These are phyloP conservation scores for Calocera cornea DNA, from an alignment of 768 basidiomycete species.

Conservation along the genomic window DNA sequence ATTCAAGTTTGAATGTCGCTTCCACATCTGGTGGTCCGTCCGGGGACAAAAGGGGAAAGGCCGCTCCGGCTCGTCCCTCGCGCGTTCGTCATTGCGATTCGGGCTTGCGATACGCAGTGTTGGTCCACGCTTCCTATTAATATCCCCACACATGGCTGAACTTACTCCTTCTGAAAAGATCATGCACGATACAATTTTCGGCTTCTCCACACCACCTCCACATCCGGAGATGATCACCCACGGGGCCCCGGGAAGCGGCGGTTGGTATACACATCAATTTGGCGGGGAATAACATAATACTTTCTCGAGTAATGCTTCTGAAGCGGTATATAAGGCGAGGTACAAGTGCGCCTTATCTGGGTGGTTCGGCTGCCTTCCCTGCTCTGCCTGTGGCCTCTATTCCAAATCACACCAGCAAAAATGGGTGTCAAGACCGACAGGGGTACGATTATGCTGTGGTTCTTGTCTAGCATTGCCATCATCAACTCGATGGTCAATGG, in stretches of 20 bases:
- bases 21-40: neutral
- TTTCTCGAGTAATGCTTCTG: neutral
- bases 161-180: neutral
- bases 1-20: too few relatives aligned
- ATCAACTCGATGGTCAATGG: constrained; percentile 2
- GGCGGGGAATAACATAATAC: neutral
- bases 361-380: neutral
- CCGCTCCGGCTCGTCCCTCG: neutral
- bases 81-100: neutral
- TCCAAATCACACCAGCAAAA: neutral
- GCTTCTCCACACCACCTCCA: neutral
- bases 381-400: neutral
- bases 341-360: neutral
- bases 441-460: neutral
- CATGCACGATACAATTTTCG: neutral
- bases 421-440: neutral
- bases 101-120: neutral
- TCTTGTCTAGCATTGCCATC: neutral
- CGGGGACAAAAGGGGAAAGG: neutral
- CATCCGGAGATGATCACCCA: neutral
- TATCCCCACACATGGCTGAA: neutral
- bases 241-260: neutral
- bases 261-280: too few relatives aligned
- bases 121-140: neutral
- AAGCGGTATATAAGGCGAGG: neutral